These are phyloP conservation scores for Ophiocytium majus DNA, from an alignment of 352 stramenopile genomes.

Conservation along the genomic window DNA sequence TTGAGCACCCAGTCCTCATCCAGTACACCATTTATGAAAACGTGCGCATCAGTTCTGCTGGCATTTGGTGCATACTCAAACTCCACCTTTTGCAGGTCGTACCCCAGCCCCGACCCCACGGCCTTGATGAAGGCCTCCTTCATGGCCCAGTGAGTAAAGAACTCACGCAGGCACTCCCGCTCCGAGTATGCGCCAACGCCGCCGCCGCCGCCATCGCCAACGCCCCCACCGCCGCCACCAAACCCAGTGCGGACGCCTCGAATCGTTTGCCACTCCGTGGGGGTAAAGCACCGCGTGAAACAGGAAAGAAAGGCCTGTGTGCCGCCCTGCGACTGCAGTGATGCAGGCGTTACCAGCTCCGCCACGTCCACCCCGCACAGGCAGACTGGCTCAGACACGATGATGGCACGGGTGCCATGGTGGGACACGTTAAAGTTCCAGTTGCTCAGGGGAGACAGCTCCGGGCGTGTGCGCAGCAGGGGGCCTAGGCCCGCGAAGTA, in stretches of 20 bases:
- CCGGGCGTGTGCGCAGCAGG: neutral
- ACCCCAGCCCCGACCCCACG: conserved; percentile 56
- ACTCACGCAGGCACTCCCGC: conserved; percentile 34
- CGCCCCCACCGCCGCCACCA: too few species aligned
- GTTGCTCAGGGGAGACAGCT: conserved; percentile 20
- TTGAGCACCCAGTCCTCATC: neutral
- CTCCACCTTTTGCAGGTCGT: conserved; percentile 41
- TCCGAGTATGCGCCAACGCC: too few species aligned
- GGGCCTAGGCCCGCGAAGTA: conserved; percentile 37
- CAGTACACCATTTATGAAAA: neutral
- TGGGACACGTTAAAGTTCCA: conserved; percentile 63
- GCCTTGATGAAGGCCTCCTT: conserved; percentile 61
- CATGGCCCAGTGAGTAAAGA: conserved; percentile 53
- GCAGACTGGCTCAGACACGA: conserved; percentile 46
- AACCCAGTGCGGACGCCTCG: conserved; percentile 9
- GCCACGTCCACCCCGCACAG: conserved; percentile 52
- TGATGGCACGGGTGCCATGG: conserved; percentile 57
- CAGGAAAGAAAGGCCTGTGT: conserved; percentile 47
- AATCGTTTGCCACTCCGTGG: conserved; percentile 42
- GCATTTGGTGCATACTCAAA: neutral
- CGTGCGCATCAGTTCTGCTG: neutral
- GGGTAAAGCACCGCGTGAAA: conserved; percentile 51
- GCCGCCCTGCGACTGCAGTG: conserved; percentile 20
- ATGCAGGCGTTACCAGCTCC: conserved; percentile 17
- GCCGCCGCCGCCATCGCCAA: too few species aligned